phyloP scores from a whole-genome alignment of 345 rosid species.

The Citrus sinensis region DVS_A1.0 CM039162.1:10181501-10182000 shows the following conservation, averaged over 20 bases:
- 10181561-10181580: neutral
- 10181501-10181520: neutral
- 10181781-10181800: constrained; percentile 92
- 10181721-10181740: neutral
- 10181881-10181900: neutral
- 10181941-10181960: neutral
- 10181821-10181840: constrained; percentile 74
- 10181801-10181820: constrained; percentile 89
- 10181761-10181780: constrained; percentile 46
- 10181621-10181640: neutral
- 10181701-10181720: neutral
- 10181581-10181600: neutral
- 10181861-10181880: constrained; percentile 26
- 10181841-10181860: constrained; percentile 83
- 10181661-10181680: neutral
- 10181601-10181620: neutral
- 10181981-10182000: neutral
- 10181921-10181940: neutral
- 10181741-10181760: neutral
- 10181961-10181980: neutral
- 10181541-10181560: neutral
- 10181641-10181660: neutral
- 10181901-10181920: neutral
- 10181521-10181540: neutral
- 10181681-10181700: neutral